These are phyloP conservation scores for Euphorbia celastroides DNA, from an alignment of 441 rosid species.

Conservation along the genomic window DNA sequence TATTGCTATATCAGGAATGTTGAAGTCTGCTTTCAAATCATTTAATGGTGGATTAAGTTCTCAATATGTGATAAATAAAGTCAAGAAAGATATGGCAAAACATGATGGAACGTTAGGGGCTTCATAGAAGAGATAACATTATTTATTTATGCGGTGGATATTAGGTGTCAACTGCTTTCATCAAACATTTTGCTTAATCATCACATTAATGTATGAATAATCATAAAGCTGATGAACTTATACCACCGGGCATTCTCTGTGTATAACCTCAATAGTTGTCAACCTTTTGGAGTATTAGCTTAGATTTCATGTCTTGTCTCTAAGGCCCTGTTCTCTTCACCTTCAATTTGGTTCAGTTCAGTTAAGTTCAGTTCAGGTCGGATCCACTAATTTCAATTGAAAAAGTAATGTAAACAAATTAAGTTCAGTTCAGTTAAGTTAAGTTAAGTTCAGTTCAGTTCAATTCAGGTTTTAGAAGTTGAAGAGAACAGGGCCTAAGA, in stretches of 20 bases:
- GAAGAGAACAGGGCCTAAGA: no score
- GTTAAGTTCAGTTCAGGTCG: no score
- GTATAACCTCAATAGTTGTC: background rate
- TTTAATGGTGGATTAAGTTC: no score
- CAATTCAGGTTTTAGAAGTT: no score
- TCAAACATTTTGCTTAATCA: background rate
- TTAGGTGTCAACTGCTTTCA: background rate
- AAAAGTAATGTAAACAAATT: no score
- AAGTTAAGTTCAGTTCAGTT: no score
- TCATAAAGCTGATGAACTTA: background rate
- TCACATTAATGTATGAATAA: background rate
- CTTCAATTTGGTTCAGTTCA: no score
- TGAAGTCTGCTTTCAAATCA: background rate
- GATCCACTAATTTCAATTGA: no score
- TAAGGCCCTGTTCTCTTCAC: no score
- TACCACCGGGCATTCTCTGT: background rate
- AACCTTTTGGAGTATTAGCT: background rate
- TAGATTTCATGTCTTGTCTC: background rate
- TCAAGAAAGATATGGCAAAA: background rate
- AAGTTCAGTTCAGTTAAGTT: no score
- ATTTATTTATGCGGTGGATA: background rate
- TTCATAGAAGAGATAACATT: background rate
- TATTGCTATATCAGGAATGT: background rate
- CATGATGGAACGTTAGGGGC: background rate
- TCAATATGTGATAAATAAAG: background rate